phyloP scores from a whole-genome alignment of 495 filamentous ascomycete genomes.

The Aspergillus haitiensis region DNA sequence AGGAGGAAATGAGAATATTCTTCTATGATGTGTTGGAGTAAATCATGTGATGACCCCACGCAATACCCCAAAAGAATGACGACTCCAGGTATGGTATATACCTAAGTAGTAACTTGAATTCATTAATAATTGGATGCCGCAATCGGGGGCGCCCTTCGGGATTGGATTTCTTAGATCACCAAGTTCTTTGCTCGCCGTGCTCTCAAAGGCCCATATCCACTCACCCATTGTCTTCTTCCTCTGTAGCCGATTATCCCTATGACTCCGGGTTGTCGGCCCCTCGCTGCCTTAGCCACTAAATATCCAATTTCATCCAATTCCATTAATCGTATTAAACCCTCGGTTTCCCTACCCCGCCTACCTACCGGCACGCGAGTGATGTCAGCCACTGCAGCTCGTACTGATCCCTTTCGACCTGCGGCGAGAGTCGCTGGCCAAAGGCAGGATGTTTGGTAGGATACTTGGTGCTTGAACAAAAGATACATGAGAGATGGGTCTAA shows the following conservation, averaged over 20 bases:
- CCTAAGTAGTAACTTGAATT: too few relatives aligned
- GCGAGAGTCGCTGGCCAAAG: slow-evolving; percentile 73
- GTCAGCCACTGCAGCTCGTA: slow-evolving; percentile 44
- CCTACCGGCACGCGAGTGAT: slow-evolving; percentile 37
- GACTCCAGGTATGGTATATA: too few relatives aligned
- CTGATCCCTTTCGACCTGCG: slow-evolving; percentile 67
- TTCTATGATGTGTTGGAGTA: too few relatives aligned
- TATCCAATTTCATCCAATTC: slow-evolving; percentile 9
- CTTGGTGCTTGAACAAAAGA: background rate
- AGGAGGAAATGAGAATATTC: too few relatives aligned
- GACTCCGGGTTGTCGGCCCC: slow-evolving; percentile 13
- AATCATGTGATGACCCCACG: too few relatives aligned
- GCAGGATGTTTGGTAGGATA: slow-evolving; percentile 85
- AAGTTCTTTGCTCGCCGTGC: too few relatives aligned
- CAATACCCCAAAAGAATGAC: too few relatives aligned
- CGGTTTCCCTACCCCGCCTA: slow-evolving; percentile 26
- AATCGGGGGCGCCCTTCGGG: too few relatives aligned
- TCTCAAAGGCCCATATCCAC: background rate
- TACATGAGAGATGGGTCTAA: slow-evolving; percentile 3
- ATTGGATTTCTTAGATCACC: too few relatives aligned
- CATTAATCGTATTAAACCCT: slow-evolving; percentile 11
- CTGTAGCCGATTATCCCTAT: slow-evolving; percentile 15
- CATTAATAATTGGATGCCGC: too few relatives aligned
- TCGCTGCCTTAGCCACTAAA: slow-evolving; percentile 8
- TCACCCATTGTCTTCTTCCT: slow-evolving; percentile 6